Base-by-base conservation (phyloP, 257 asterid genomes). In the Capsicum chinense region DNA sequence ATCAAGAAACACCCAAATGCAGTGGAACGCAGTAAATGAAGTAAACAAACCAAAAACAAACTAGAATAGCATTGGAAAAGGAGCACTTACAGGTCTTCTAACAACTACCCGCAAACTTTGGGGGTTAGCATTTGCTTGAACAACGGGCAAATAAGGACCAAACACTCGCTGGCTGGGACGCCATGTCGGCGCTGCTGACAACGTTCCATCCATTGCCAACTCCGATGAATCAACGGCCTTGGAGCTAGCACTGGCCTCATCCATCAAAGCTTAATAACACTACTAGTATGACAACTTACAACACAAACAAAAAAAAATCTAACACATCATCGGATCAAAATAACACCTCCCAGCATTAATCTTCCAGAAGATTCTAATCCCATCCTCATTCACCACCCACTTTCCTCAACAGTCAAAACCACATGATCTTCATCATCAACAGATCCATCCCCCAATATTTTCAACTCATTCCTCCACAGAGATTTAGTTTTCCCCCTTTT, bases 301-400 rank as follows among this genome's bases (percentile, higher is more conserved):
- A 54, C 54, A 82, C 13, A 84, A 78, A 56, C 44, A 13, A 63
- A 47, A 83, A 54, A 63, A 47, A 83, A 54, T 16, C 67, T 63
- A 56, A 78, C 44, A 90, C 69, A 83, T 69, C 79, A 69, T 4
- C 33, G 15, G 74, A 64, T 79, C 84, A 82, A 85, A 78, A 80
- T 81, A 85, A 50, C 66, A 84, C 64, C 86, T 83, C 64, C 64
- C 88, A 39, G 71, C 79, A 39, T 68, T 39, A 68, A 85, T 85
- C 97, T 90, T 89, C 97, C 98, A 83, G 98, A 95, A 91, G 97
- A 95, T 89, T 95, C 93, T 83, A 94, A 92, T 89, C 98, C 99
- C 98, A 94, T 94, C 95, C 92, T 93, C 97, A 92, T 92, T 87
- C 90, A 87, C 94, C 42, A 87, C 94, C 42, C 85, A 71, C 79